Percentiles rank a stretch among this genome's conserved stretches.
phyloP scores from a whole-genome alignment of 257 asterid genomes.

The Capsicum pubescens region DNA sequence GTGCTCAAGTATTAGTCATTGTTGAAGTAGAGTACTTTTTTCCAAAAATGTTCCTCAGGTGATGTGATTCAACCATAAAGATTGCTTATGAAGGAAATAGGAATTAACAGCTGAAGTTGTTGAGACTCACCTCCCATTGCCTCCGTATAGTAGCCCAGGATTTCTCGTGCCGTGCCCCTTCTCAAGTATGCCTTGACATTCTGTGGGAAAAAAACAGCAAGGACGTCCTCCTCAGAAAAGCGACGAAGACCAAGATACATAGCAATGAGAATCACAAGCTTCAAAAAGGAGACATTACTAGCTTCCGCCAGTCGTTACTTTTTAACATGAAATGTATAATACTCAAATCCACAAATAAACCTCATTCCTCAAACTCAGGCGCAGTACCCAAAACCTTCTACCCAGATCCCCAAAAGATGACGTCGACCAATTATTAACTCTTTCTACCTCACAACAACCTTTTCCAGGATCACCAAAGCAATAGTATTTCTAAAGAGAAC shows the following conservation, averaged over 20 bases:
- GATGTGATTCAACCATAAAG: background rate
- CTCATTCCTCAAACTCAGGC: background rate
- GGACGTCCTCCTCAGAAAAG: conserved; percentile 23
- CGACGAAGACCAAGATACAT: background rate
- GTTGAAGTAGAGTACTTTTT: background rate
- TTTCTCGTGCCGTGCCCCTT: conserved; percentile 94
- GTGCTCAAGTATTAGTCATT: background rate
- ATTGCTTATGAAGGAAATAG: background rate
- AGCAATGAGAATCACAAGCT: conserved; percentile 11
- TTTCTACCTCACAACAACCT: background rate
- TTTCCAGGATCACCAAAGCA: background rate
- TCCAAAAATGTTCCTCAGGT: background rate
- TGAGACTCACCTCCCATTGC: conserved; percentile 77
- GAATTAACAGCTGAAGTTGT: conserved; percentile 19
- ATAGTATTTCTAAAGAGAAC: background rate
- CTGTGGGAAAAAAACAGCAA: conserved; percentile 45
- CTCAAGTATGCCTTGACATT: conserved; percentile 85
- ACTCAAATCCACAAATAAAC: background rate
- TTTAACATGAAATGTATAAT: background rate
- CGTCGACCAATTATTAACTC: background rate
- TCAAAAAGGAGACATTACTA: background rate
- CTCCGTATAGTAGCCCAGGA: conserved; percentile 75
- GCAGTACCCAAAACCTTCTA: background rate
- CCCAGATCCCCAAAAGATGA: background rate
- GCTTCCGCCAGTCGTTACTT: background rate